phyloP scores from a whole-genome alignment of 73 alveolate species.

The Paramecium tetraurelia region DNA sequence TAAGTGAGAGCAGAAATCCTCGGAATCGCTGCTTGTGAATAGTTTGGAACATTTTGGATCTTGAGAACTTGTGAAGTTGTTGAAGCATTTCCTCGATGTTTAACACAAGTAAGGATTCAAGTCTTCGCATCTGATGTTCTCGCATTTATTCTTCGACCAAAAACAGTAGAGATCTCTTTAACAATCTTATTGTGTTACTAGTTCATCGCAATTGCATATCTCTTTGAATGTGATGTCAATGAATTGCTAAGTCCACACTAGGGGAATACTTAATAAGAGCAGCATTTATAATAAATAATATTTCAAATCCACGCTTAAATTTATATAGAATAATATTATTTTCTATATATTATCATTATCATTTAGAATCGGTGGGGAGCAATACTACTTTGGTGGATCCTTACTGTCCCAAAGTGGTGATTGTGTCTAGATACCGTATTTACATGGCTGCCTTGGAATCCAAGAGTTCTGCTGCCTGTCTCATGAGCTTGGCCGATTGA shows the following conservation, averaged over 20 bases:
- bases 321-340: not conserved
- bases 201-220: not conserved
- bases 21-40: not conserved
- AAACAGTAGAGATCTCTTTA: not conserved
- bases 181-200: not conserved
- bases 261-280: not conserved
- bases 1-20: not conserved
- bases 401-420: conserved; percentile 16
- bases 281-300: not conserved
- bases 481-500: conserved; percentile 58
- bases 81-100: not conserved
- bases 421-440: conserved; percentile 53
- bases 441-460: conserved; percentile 66
- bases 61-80: not conserved
- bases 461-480: conserved; percentile 49
- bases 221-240: not conserved
- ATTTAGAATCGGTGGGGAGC: conserved; percentile 27
- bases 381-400: conserved; percentile 57
- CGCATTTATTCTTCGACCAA: not conserved
- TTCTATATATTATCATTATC: not conserved
- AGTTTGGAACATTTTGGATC: not conserved
- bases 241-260: not conserved
- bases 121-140: not conserved
- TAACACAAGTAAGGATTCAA: not conserved
- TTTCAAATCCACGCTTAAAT: not conserved